These are phyloP conservation scores for Trypanosomatidae sp. DNA, from an alignment of 208 protist species.

Conservation along the genomic window DNA sequence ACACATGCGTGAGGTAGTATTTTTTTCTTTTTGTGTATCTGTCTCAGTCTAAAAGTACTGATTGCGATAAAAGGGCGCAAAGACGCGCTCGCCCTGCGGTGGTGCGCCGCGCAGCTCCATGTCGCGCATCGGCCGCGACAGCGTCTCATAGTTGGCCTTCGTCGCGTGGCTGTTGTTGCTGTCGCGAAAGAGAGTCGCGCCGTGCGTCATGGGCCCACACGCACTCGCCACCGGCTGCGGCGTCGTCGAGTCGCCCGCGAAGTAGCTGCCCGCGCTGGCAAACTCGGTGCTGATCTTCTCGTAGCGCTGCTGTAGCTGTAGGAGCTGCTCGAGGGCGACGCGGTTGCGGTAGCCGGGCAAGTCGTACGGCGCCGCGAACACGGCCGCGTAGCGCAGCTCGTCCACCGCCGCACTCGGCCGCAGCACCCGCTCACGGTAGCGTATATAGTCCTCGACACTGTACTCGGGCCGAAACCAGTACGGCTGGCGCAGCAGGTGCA, in stretches of 20 bases:
- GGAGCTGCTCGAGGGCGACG: constrained; percentile 79
- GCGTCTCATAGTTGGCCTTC: constrained; percentile 56
- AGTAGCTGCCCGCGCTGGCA: constrained; percentile 58
- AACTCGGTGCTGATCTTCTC: constrained; percentile 85
- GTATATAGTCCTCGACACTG: constrained; percentile 84
- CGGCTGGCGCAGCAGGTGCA: constrained; percentile 74
- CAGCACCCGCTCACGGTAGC: constrained; percentile 79
- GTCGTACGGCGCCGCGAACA: constrained; percentile 46
- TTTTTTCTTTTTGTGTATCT: too few species aligned
- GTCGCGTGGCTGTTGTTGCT: constrained; percentile 23
- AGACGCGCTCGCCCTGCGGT: constrained; percentile 66
- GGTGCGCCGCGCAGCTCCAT: constrained; percentile 52
- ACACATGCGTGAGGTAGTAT: too few species aligned
- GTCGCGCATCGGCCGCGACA: constrained; percentile 36
- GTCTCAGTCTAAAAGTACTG: constrained; percentile 46
- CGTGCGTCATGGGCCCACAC: constrained; percentile 48
- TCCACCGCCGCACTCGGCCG: constrained; percentile 70
- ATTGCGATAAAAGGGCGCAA: constrained; percentile 76
- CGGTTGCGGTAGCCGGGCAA: constrained; percentile 62
- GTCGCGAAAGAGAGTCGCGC: constrained; percentile 48
- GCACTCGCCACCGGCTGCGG: constrained; percentile 53
- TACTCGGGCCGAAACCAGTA: constrained; percentile 85
- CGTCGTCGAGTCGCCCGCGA: constrained; percentile 66
- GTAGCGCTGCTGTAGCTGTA: constrained; percentile 79
- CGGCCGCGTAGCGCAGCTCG: constrained; percentile 75